A percentile compares a stretch with the other conserved stretches of the same genome.
Conservation (phyloP, 768 basidiomycete genomes). For the Calocera viscosa region DNA sequence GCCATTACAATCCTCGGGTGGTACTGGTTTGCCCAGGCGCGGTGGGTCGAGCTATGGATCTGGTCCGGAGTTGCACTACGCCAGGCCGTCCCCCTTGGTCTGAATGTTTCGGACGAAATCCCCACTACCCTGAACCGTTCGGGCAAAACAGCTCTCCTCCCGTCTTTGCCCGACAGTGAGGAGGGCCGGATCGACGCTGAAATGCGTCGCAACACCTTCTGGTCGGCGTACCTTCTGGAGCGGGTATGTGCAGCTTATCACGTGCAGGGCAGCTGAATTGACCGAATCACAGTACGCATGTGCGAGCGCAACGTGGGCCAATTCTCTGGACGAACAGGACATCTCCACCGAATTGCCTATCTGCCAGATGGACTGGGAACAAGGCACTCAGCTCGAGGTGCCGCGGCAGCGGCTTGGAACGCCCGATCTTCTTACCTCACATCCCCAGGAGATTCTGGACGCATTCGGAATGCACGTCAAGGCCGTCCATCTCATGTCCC, state of each 20-base stretch:
- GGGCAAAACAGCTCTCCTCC: conserved; percentile 45
- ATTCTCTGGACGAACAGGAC: conserved; percentile 59
- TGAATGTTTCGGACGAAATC: conserved; percentile 47
- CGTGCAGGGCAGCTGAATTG: not conserved
- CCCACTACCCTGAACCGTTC: conserved; percentile 49
- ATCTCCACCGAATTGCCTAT: conserved; percentile 59
- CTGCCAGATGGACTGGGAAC: conserved; percentile 45
- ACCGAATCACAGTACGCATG: conserved; percentile 41
- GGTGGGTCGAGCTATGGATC: conserved; percentile 73
- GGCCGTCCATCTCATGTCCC: conserved; percentile 48
- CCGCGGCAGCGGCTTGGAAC: conserved; percentile 58
- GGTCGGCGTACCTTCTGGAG: conserved; percentile 58
- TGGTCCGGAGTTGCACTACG: conserved; percentile 47
- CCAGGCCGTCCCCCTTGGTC: conserved; percentile 48
- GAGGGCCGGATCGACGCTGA: conserved; percentile 53
- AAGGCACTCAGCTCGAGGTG: conserved; percentile 44
- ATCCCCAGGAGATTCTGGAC: conserved; percentile 52
- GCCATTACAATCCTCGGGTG: conserved; percentile 52
- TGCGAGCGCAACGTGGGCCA: conserved; percentile 49
- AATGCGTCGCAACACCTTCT: conserved; percentile 57
- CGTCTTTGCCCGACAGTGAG: conserved; percentile 44
- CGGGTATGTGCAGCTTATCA: conserved; percentile 15
- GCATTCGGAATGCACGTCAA: conserved; percentile 64
- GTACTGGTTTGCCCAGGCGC: conserved; percentile 65
- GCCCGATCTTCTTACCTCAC: conserved; percentile 44